phyloP scores from a whole-genome alignment of 2,329 filamentous ascomycete species.

The Penicillium capsulatum region DNA sequence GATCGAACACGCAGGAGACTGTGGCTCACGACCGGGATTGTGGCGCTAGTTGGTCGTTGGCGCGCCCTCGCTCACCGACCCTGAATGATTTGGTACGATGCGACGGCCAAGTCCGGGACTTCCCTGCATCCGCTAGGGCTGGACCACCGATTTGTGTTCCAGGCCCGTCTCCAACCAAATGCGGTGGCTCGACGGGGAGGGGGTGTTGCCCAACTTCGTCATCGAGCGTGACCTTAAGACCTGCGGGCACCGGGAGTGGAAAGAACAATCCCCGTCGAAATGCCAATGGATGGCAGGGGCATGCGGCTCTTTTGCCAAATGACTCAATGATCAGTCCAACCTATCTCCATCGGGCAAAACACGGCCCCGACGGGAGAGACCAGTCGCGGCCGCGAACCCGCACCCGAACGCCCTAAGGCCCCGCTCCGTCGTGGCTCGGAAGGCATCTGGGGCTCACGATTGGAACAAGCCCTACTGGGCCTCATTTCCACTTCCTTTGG shows the following conservation, averaged over 20 bases:
- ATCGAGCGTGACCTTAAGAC: no score
- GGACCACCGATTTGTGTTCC: slow-evolving; percentile 1
- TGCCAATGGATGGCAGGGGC: no score
- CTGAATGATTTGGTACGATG: slow-evolving; percentile 1
- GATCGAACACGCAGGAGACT: slow-evolving; percentile 2
- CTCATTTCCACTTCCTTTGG: slow-evolving; percentile 17
- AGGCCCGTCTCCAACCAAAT: no score
- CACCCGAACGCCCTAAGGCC: slow-evolving; percentile 8
- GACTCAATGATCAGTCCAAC: background rate
- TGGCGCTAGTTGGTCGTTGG: slow-evolving; percentile 9
- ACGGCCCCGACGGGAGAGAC: slow-evolving; percentile 3
- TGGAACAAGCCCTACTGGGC: slow-evolving; percentile 6
- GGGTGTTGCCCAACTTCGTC: no score
- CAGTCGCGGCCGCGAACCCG: slow-evolving; percentile 7
- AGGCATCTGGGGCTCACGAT: slow-evolving; percentile 11
- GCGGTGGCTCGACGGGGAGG: no score
- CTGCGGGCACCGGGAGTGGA: no score
- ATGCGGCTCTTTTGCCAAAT: no score
- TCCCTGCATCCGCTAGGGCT: slow-evolving; percentile 12
- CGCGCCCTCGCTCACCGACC: slow-evolving; percentile 14
- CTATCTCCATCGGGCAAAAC: background rate
- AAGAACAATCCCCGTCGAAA: no score
- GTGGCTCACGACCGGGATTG: slow-evolving; percentile 15
- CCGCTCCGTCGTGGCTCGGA: slow-evolving; percentile 8
- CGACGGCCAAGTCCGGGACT: slow-evolving; percentile 14